These are phyloP conservation scores for Trichoderma virens DNA, from an alignment of 495 filamentous ascomycete species.

Conservation along the genomic window DNA sequence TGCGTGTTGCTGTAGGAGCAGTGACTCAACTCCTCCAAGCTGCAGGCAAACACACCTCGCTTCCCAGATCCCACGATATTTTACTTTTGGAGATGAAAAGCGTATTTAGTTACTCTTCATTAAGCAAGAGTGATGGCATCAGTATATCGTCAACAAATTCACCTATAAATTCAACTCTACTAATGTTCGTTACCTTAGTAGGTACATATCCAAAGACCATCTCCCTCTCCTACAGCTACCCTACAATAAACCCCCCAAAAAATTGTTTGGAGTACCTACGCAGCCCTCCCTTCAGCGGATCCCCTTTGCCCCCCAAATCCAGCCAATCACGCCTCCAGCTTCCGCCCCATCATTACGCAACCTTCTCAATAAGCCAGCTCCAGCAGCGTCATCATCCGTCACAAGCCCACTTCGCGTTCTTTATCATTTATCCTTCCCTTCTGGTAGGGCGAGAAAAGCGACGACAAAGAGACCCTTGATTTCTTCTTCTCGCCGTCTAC, in stretches of 20 bases:
- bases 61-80: too few species aligned
- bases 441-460: background rate
- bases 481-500: background rate
- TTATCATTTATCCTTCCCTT: background rate
- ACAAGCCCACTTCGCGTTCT: background rate
- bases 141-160: too few species aligned
- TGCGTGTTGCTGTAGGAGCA: too few species aligned
- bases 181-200: too few species aligned
- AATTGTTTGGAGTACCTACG: background rate
- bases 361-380: background rate
- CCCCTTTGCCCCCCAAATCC: background rate
- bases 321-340: background rate
- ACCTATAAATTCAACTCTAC: too few species aligned
- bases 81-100: too few species aligned
- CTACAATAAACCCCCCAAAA: background rate
- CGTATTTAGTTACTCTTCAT: too few species aligned
- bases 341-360: constrained; percentile 5
- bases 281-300: background rate
- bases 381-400: background rate
- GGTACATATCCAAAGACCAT: too few species aligned
- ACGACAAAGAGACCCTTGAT: background rate
- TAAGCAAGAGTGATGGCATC: too few species aligned
- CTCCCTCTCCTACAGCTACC: background rate
- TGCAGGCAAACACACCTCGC: too few species aligned
- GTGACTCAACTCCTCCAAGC: too few species aligned